phyloP scores from a whole-genome alignment of 192 early-diverging fungal species.

The Rhizophagus clarus region DNA sequence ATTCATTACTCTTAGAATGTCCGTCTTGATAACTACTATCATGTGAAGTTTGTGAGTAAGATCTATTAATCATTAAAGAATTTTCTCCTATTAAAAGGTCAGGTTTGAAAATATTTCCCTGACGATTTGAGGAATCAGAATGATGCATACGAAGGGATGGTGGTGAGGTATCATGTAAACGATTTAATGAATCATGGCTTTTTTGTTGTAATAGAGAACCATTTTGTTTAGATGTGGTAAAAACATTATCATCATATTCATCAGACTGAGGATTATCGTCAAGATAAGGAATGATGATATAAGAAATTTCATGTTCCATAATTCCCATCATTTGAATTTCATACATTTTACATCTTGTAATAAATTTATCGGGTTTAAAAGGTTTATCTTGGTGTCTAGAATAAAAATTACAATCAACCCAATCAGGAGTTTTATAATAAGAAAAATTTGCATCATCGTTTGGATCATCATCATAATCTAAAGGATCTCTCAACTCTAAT shows the following conservation, averaged over 20 bases:
- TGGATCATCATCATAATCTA: constrained; percentile 53
- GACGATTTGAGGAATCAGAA: neutral
- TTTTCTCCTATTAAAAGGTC: neutral
- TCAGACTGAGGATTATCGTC: constrained; percentile 37
- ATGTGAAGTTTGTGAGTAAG: neutral
- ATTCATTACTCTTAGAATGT: neutral
- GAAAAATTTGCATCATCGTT: constrained; percentile 36
- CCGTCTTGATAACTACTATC: neutral
- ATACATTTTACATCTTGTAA: constrained; percentile 78
- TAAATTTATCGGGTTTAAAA: constrained; percentile 57
- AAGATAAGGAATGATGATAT: constrained; percentile 56
- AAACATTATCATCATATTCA: constrained; percentile 46
- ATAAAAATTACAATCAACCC: constrained; percentile 94
- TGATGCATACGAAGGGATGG: neutral
- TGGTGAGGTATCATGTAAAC: neutral
- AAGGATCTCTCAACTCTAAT: constrained; percentile 46
- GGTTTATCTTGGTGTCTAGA: constrained; percentile 49
- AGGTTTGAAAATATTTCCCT: neutral
- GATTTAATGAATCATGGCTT: neutral
- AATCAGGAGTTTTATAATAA: constrained; percentile 80
- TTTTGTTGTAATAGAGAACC: neutral
- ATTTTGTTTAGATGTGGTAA: constrained; percentile 17
- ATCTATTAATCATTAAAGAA: neutral
- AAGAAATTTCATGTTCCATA: constrained; percentile 61
- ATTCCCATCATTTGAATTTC: constrained; percentile 85